Conservation (phyloP, 108 stramenopile species). For the Bacterosira constricta region DNA sequence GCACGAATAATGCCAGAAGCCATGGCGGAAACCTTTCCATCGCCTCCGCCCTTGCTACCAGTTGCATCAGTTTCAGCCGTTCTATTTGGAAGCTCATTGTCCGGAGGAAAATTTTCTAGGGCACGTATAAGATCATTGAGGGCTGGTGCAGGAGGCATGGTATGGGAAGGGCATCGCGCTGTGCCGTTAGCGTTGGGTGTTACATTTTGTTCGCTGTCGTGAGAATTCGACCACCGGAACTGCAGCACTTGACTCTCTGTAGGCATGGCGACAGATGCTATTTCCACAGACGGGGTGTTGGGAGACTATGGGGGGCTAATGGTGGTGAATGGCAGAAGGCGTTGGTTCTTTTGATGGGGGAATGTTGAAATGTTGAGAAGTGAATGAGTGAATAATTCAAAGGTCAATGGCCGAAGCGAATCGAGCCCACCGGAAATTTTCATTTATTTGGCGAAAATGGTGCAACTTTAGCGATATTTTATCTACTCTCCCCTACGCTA, state of each 20-base stretch:
- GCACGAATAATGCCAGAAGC: neutral
- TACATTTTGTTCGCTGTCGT: neutral
- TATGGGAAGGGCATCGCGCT: too few species aligned
- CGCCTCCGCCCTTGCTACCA: neutral
- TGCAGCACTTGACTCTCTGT: neutral
- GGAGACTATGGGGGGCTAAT: too few species aligned
- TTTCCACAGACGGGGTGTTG: neutral
- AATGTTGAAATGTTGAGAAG: too few species aligned
- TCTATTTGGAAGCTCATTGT: neutral
- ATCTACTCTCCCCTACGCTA: too few species aligned
- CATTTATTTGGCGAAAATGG: too few species aligned
- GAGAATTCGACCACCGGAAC: neutral
- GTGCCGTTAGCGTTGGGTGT: too few species aligned
- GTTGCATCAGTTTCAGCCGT: neutral
- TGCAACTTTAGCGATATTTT: too few species aligned
- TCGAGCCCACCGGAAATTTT: too few species aligned
- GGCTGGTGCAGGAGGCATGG: neutral
- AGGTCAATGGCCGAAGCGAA: too few species aligned
- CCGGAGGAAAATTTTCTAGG: neutral
- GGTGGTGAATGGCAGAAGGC: too few species aligned
- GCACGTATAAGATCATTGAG: constrained; percentile 1
- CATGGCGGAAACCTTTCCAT: neutral
- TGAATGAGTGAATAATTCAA: too few species aligned
- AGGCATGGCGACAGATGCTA: neutral
- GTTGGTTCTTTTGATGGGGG: too few species aligned